Evolutionary conservation across 106 monocot genomes (phyloP), one percentile per base, ranked within the genome.

Genomic region (Cymbidium sinense): DNA sequence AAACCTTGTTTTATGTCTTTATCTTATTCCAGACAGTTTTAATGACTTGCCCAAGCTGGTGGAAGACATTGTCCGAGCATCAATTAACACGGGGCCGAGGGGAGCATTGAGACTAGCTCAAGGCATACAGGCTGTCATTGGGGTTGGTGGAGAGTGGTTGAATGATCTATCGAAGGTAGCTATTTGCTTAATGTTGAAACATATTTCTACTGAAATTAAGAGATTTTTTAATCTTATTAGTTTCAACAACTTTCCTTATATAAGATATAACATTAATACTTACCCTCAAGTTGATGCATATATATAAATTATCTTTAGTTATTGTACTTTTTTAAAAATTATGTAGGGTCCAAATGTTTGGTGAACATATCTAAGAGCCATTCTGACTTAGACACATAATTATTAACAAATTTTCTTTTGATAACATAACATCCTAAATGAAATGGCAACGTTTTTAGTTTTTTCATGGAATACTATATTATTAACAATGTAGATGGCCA

Each of bases 111-210:
- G 96, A 50, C 64, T 98, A 47, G 91, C 80, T 28, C 96, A 98
- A 77, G 96, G 96, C 33, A 84, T 98, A 74, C 94, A 96, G 78
- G 96, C 94, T 84, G 87, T 89, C 67, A 80, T 98, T 81, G 88
- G 88, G 36, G 96, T 98, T 70, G 91, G 96, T 81, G 87, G 88
- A 31, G 93, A 96, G 82, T 96, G 96, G 96, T 81, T 96, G 27
- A 86, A 83, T 77, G 96, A 98, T 74, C 72, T 94, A 21, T 98
- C 96, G 43, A 91, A 88, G 88, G 95, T 91, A 79, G 54, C 54
- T 54, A 54, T 54, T 54, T 18, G 2, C n/a, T 54, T 54, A 19
- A 52, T 62, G 47, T 27, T 23, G 61, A 23, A 62, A 62, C 25
- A 62, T 5, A 23, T 62, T n/a, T 8, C 23, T 27, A 25, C 25